phyloP scores from a whole-genome alignment of 2,329 filamentous ascomycete genomes.

The Sporothrix mexicana region DNA sequence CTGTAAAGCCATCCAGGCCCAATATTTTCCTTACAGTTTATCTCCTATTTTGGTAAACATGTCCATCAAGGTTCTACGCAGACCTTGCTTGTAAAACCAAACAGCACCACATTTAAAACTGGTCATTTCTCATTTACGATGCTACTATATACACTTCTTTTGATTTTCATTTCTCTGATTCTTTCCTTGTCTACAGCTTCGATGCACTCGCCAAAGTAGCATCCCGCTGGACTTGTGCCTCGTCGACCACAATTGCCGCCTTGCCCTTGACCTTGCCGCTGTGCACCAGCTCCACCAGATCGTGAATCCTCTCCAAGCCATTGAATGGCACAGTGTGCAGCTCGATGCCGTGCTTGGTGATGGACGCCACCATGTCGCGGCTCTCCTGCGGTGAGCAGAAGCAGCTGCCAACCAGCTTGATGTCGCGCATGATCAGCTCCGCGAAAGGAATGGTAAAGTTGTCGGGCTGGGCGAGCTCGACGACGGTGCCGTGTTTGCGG shows the following conservation, averaged over 20 bases:
- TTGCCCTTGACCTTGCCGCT: conserved; percentile 62
- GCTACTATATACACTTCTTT: background rate
- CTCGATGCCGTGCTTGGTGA: conserved; percentile 54
- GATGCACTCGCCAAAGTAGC: background rate
- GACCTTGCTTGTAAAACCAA: too few relatives aligned
- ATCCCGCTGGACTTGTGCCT: conserved; percentile 44
- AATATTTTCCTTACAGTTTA: too few relatives aligned
- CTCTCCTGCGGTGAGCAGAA: conserved; percentile 52
- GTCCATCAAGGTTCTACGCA: too few relatives aligned
- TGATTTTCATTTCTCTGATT: background rate
- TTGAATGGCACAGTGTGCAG: conserved; percentile 59
- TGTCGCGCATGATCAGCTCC: conserved; percentile 61
- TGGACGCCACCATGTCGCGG: conserved; percentile 53
- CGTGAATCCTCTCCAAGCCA: conserved; percentile 57
- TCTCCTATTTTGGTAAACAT: too few relatives aligned
- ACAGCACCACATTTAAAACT: background rate
- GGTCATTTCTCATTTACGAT: background rate
- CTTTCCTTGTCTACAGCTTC: background rate
- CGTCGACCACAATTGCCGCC: conserved; percentile 58
- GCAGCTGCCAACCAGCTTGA: conserved; percentile 55
- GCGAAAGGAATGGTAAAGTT: conserved; percentile 48
- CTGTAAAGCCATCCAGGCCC: too few relatives aligned
- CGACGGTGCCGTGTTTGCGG: conserved; percentile 62
- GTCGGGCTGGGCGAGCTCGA: conserved; percentile 62
- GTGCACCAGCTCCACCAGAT: conserved; percentile 56